Conservation (phyloP, 352 stramenopile genomes). For the Aphanomyces cochlioides region DNA sequence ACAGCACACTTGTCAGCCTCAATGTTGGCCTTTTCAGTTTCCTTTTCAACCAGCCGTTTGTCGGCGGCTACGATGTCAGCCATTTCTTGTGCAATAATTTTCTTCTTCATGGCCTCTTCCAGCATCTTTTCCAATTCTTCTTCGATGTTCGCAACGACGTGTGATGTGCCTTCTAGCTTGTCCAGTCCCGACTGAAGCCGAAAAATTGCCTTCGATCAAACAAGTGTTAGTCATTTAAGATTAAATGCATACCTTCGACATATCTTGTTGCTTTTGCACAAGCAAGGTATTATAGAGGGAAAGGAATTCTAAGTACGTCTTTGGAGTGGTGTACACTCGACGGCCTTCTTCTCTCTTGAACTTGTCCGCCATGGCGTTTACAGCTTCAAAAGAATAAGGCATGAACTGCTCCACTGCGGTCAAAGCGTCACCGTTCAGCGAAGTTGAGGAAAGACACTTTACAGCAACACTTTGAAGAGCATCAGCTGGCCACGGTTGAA, state of each 20-base stretch:
- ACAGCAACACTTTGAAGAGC: constrained; percentile 87
- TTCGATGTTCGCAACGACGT: constrained; percentile 90
- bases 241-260: constrained; percentile 34
- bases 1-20: constrained; percentile 88
- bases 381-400: constrained; percentile 90
- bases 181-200: constrained; percentile 85
- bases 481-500: constrained; percentile 89
- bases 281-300: constrained; percentile 82
- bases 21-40: constrained; percentile 87
- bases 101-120: constrained; percentile 91
- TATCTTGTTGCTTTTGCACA: constrained; percentile 55
- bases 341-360: constrained; percentile 80
- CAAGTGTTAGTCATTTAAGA: neutral
- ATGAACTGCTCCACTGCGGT: constrained; percentile 88
- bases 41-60: constrained; percentile 90
- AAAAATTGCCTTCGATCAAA: constrained; percentile 64
- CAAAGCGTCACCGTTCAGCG: constrained; percentile 42
- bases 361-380: constrained; percentile 78
- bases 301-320: constrained; percentile 91
- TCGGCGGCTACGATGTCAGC: constrained; percentile 86
- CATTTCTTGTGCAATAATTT: constrained; percentile 90
- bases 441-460: constrained; percentile 59
- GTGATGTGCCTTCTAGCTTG: constrained; percentile 86
- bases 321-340: constrained; percentile 90
- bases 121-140: constrained; percentile 87